These are phyloP conservation scores for Larix sibirica DNA, from an alignment of 83 land plant genomes.

Conservation along the genomic window DNA sequence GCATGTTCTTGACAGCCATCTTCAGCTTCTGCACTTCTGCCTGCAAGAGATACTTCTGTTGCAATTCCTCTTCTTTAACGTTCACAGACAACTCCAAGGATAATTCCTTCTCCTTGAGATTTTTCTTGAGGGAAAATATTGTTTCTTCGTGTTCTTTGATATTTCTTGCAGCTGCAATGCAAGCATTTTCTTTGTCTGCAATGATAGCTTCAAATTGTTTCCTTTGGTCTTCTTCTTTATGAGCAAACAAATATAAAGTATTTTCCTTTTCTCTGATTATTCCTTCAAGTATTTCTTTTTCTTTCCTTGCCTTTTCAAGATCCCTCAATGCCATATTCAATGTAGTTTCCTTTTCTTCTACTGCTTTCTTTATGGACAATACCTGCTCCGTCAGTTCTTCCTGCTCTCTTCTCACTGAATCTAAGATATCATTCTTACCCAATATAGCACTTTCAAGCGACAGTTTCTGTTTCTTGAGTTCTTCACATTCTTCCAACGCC, in stretches of 20 bases:
- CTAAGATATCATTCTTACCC: neutral
- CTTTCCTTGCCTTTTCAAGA: neutral
- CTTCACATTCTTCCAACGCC: neutral
- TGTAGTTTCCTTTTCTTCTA: neutral
- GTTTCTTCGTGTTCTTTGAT: neutral
- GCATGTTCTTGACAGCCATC: neutral
- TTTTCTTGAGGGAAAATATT: neutral
- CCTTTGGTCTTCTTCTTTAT: conserved; percentile 2
- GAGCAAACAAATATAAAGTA: neutral
- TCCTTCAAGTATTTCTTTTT: neutral
- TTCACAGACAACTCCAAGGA: neutral
- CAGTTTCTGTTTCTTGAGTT: neutral
- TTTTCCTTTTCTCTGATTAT: conserved; percentile 7
- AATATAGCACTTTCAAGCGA: neutral
- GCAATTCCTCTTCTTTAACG: neutral
- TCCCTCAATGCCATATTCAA: neutral
- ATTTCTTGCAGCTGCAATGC: neutral
- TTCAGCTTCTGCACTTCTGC: neutral
- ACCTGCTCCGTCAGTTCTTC: conserved; percentile 14
- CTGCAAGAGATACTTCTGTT: neutral
- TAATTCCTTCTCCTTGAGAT: conserved; percentile 12
- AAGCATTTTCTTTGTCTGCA: conserved; percentile 5
- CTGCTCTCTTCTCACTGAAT: conserved; percentile 5
- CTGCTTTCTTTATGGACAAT: neutral
- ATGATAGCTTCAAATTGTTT: neutral